phyloP scores from a whole-genome alignment of 108 stramenopile species.

The Schizochytrium sp. region DNA sequence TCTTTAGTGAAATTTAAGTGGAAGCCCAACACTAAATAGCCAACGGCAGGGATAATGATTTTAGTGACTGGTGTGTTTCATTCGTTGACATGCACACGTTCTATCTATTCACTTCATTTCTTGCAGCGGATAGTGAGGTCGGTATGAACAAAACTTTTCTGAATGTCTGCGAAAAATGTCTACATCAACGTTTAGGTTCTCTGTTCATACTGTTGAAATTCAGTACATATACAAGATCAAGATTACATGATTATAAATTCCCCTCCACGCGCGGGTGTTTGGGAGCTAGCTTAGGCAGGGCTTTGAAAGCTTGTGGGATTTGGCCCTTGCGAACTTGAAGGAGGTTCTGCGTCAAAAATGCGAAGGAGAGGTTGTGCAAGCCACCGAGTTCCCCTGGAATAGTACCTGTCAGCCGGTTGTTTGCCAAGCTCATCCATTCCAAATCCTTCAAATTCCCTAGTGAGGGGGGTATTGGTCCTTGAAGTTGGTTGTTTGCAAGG shows the following conservation, averaged over 20 bases:
- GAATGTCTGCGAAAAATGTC: no score
- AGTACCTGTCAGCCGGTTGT: not conserved
- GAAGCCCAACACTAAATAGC: no score
- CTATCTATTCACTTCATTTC: no score
- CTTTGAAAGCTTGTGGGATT: not conserved
- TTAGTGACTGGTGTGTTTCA: no score
- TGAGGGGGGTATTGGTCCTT: not conserved
- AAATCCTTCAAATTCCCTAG: not conserved
- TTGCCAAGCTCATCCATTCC: conserved; percentile 4
- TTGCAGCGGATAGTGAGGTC: no score
- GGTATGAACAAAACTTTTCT: no score
- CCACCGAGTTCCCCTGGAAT: not conserved
- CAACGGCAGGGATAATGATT: no score
- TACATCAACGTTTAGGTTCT: no score
- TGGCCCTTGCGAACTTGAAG: not conserved
- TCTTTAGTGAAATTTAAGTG: no score
- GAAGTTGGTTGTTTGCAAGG: not conserved
- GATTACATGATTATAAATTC: not conserved
- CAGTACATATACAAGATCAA: not conserved
- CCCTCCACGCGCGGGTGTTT: not conserved
- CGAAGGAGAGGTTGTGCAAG: conserved; percentile 11
- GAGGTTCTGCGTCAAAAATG: not conserved
- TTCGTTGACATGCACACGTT: no score
- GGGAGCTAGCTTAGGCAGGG: conserved; percentile 11
- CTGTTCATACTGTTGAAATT: not conserved